These are phyloP conservation scores for Simplicillium aogashimaense DNA, from an alignment of 2,329 filamentous ascomycete species.

Conservation along the genomic window DNA sequence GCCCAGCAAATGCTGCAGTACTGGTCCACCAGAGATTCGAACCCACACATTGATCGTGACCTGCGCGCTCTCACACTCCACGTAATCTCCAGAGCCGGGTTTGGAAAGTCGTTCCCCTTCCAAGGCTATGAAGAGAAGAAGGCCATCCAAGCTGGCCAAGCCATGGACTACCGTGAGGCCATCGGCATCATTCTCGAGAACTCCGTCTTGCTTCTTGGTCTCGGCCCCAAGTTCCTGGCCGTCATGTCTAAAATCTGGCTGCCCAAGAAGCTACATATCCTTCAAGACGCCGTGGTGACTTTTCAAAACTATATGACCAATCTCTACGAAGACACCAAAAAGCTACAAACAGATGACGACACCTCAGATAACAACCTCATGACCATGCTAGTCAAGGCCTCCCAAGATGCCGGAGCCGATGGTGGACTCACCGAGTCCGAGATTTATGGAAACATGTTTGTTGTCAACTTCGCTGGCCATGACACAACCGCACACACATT, in stretches of 20 bases:
- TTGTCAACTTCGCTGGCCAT: conserved; percentile 39
- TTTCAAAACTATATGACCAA: conserved; percentile 18
- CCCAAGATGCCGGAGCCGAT: background rate
- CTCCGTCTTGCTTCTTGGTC: conserved; percentile 13
- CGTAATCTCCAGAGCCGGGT: conserved; percentile 2
- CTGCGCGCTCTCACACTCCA: conserved; percentile 14
- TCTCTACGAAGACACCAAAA: conserved; percentile 19
- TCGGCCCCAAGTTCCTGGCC: conserved; percentile 7
- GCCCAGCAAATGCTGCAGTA: no score
- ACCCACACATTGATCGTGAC: conserved; percentile 6
- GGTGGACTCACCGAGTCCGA: conserved; percentile 25
- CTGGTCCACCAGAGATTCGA: no score
- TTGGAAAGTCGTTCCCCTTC: conserved; percentile 8
- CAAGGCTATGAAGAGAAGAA: conserved; percentile 11
- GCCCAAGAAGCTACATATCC: conserved; percentile 1
- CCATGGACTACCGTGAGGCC: conserved; percentile 1
- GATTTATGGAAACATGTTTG: conserved; percentile 38
- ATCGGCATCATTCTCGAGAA: conserved; percentile 14
- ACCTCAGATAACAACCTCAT: no score
- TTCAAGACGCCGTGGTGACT: conserved; percentile 13
- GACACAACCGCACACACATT: conserved; percentile 38
- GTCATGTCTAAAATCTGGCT: no score
- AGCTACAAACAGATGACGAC: background rate
- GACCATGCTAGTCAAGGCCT: no score
- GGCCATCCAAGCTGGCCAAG: no score